Evolutionary conservation across 2,329 filamentous ascomycete genomes (phyloP), one percentile per base, ranked within the genome.

Genomic region (Fusarium temperatum): DNA sequence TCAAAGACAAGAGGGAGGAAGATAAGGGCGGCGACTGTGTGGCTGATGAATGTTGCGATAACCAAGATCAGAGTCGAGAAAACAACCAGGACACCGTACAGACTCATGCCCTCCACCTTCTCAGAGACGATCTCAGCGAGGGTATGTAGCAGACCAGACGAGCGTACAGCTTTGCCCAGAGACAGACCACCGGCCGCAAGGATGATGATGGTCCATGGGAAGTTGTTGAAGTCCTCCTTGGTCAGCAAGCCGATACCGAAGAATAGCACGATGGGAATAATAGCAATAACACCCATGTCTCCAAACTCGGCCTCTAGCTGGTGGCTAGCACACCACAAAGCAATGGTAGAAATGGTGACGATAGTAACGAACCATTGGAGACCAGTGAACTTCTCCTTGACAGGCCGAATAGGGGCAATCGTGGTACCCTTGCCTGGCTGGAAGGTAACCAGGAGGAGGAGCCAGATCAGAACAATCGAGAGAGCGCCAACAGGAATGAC

Each of bases 181-280:
- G 95, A 95, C 39, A 99, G 85, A 13, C 96, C 96, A 53, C 96
- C 96, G 1, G 96, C 96, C 1, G 96, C 96, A 26, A 99, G 91
- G 79, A 99, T 98, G 83, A 99, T 98, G 83, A 99, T 99, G 26
- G 97, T 99, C 96, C 96, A 99, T 44, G 98, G 92, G 83, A 99
- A 99, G 83, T 99, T 99, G 87, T 99, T 99, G 82, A 99, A 99
- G 84, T 99, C 96, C 83, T 98, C 96, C 84, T 98, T 99, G 55
- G 95, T 98, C 38, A 99, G 87, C 75, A 98, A 96, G 17, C 96
- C 96, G 5, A 95, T 95, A 62, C 96, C 96, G 78, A 99, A 99
- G 88, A 99, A 99, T 47, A 98, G 87, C 7, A 97, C 93, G 58
- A 99, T 92, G 11, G 96, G 96, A 69, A 99, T 94, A 80, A 99